These are phyloP conservation scores for Rutstroemia sp. DNA, from an alignment of 2,329 filamentous ascomycete genomes.

Conservation along the genomic window DNA sequence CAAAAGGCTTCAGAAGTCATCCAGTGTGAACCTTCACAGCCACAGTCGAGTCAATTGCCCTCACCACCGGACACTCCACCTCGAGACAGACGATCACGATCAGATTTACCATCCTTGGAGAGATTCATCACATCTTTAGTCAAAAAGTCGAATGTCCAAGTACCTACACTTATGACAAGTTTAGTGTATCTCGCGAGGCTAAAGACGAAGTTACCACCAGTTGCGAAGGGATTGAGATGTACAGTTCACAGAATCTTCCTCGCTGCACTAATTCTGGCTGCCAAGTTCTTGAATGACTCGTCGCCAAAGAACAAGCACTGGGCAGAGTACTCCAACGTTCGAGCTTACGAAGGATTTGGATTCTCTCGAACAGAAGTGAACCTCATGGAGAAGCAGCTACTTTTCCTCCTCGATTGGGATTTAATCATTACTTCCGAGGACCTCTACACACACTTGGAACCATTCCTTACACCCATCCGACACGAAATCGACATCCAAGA, in stretches of 20 bases:
- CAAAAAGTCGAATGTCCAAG: constrained; percentile 89
- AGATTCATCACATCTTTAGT: constrained; percentile 90
- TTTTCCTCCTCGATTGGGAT: constrained; percentile 93
- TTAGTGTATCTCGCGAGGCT: constrained; percentile 88
- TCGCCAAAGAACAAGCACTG: constrained; percentile 99
- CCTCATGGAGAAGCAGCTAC: constrained; percentile 97
- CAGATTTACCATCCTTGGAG: constrained; percentile 68
- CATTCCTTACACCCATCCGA: constrained; percentile 82
- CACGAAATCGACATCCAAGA: constrained; percentile 36
- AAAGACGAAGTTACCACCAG: constrained; percentile 77
- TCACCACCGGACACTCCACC: constrained; percentile 44
- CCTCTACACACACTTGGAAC: constrained; percentile 78
- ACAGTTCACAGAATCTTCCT: constrained; percentile 98
- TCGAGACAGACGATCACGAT: constrained; percentile 27
- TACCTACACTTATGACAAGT: constrained; percentile 93
- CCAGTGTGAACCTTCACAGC: constrained; percentile 59
- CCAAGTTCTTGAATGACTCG: constrained; percentile 98
- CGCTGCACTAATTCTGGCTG: constrained; percentile 73
- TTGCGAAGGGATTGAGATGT: constrained; percentile 93
- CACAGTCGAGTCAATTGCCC: constrained; percentile 19
- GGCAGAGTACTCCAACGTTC: constrained; percentile 83
- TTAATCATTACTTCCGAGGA: constrained; percentile 78
- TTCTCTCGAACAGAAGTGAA: constrained; percentile 96
- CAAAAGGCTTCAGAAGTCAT: constrained; percentile 71
- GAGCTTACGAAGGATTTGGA: constrained; percentile 60